A percentile compares a stretch with the other conserved stretches of the same genome.
Conservation (phyloP, 164 flowering plant genomes). For the Nymphaea thermarum region DNA sequence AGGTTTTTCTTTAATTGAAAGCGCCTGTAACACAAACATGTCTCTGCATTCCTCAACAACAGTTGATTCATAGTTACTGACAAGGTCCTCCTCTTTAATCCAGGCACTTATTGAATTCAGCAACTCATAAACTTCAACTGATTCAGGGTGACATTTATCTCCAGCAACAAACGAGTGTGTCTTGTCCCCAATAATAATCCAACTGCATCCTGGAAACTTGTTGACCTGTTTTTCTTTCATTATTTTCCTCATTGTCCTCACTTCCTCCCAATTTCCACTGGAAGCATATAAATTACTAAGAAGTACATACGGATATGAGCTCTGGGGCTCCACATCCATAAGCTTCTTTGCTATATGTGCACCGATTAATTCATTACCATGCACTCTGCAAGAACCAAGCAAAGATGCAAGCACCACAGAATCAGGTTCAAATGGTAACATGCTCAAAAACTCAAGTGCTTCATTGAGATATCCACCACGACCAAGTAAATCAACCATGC, state of each 20-base stretch:
- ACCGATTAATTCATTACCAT: slow-evolving; percentile 63
- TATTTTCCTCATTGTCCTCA: slow-evolving; percentile 39
- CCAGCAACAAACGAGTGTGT: slow-evolving; percentile 61
- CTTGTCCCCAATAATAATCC: slow-evolving; percentile 48
- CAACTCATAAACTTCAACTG: slow-evolving; percentile 28
- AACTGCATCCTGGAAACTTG: slow-evolving; percentile 77
- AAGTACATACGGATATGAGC: slow-evolving; percentile 66
- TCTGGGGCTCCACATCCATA: slow-evolving; percentile 58
- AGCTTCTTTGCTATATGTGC: slow-evolving; percentile 58
- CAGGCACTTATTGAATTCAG: slow-evolving; percentile 30
- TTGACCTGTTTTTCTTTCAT: slow-evolving; percentile 63
- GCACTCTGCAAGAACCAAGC: slow-evolving; percentile 66
- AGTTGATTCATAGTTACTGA: slow-evolving; percentile 8
- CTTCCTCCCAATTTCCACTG: slow-evolving; percentile 64
- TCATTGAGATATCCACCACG: slow-evolving; percentile 67
- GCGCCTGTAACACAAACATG: background rate
- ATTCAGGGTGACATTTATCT: slow-evolving; percentile 43
- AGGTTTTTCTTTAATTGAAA: too few species aligned
- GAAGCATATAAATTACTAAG: slow-evolving; percentile 72
- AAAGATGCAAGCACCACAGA: slow-evolving; percentile 69
- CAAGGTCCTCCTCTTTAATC: slow-evolving; percentile 33
- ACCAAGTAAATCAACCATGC: slow-evolving; percentile 86
- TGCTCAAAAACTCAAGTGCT: slow-evolving; percentile 56
- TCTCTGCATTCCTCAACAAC: slow-evolving; percentile 9
- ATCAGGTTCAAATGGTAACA: slow-evolving; percentile 39